Evolutionary conservation across 129 eudicot species (phyloP), one percentile per base, ranked within the genome.

Genomic region (Artemisia tridentata): DNA sequence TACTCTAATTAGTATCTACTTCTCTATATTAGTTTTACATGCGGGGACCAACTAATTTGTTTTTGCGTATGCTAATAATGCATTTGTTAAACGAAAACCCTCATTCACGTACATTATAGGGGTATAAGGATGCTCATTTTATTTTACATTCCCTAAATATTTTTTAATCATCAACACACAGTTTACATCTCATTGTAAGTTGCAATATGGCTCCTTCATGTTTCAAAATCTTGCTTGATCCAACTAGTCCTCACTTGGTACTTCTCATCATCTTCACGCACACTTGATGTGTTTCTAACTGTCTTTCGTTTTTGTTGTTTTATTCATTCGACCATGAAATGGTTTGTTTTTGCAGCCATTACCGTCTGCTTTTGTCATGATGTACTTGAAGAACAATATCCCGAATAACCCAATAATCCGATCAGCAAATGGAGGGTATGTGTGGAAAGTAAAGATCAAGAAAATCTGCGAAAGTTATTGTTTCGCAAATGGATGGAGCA

Each of bases 181-280:
- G 34, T 29, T 29, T 29, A 29, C 34, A 29, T 29, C 34, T 4
- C 5, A 4, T 34, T 7, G 43, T 4, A 34, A 34, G 43, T 6
- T 51, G 7, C 19, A 15, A 14, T 13, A 3, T 62, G 68, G 21
- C 46, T 41, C 31, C 65, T 15, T 45, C 78, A 1, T 74, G 9
- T 54, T 74, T 74, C 72, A 74, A 65, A 65, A 10, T 74, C 56
- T n/a, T 74, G 66, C 72, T 65, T 8, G 57, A 74, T 18, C 57
- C 72, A 54, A n/a, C 72, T 21, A 54, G 45, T 34, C 43, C 43
- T 34, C 27, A 65, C 7, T 19, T 54, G 72, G 78, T 74, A 74
- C 17, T 52, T 16, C 7, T 64, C 78, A 15, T 62, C 70, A 34
- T 34, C 10, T 34, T 34, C 10, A 6, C 1, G 3, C 10, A 34